A percentile compares a stretch with the other conserved stretches of the same genome.
phyloP scores from a whole-genome alignment of 192 early-diverging fungal species.

The Allomyces macrogynus region DNA sequence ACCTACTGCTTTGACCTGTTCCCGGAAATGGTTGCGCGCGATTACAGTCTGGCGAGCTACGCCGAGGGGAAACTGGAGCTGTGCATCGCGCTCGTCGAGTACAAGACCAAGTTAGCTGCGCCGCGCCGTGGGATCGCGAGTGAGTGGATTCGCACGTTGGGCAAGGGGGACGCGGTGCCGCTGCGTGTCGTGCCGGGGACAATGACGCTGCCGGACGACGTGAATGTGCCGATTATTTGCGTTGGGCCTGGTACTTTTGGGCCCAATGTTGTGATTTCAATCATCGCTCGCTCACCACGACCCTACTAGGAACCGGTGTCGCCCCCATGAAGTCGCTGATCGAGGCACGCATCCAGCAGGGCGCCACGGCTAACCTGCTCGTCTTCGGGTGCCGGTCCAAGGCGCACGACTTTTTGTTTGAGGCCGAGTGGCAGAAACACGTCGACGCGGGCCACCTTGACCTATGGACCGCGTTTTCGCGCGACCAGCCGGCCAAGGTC shows the following conservation, averaged over 20 bases:
- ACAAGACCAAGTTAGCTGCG: slow-evolving; percentile 53
- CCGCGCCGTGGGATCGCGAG: slow-evolving; percentile 67
- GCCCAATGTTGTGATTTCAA: too few relatives aligned
- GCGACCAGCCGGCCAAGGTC: slow-evolving; percentile 55
- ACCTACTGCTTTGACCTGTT: slow-evolving; percentile 71
- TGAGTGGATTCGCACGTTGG: slow-evolving; percentile 36
- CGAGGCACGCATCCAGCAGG: slow-evolving; percentile 24
- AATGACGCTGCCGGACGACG: slow-evolving; percentile 35
- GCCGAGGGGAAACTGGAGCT: slow-evolving; percentile 36
- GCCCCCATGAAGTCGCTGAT: slow-evolving; percentile 77
- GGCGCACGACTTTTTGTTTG: slow-evolving; percentile 56
- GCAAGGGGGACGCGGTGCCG: slow-evolving; percentile 17
- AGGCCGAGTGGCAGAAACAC: slow-evolving; percentile 37
- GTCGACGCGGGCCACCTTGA: slow-evolving; percentile 9
- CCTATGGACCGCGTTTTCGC: slow-evolving; percentile 63
- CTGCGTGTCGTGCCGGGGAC: slow-evolving; percentile 41
- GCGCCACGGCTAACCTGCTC: slow-evolving; percentile 40
- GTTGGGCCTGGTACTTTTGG: slow-evolving; percentile 44
- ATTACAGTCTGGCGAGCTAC: slow-evolving; percentile 58
- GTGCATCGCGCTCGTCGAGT: slow-evolving; percentile 67
- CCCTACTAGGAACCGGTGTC: slow-evolving; percentile 53
- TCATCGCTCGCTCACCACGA: too few relatives aligned
- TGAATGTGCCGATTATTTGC: slow-evolving; percentile 39
- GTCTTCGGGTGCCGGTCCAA: slow-evolving; percentile 68
- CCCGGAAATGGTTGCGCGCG: slow-evolving; percentile 51